Conservation (phyloP, 1,284 basidiomycete genomes). For the Mrakiaceae sp. region DNA sequence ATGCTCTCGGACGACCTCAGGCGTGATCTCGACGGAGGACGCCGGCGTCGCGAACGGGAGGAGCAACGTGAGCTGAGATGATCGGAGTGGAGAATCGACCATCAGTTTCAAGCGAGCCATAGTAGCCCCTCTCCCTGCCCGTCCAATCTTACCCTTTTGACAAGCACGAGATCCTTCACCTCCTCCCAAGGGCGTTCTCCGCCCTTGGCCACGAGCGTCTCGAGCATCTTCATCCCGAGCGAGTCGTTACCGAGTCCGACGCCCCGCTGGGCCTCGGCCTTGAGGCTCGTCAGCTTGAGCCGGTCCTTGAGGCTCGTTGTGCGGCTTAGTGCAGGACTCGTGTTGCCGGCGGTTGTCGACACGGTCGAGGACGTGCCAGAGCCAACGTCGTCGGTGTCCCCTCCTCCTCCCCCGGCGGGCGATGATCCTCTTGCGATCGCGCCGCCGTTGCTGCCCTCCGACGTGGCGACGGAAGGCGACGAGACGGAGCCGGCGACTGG, state of each 20-base stretch:
- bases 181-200: conserved; percentile 56
- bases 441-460: no score
- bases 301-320: conserved; percentile 25
- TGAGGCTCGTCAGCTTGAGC: conserved; percentile 65
- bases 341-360: not conserved
- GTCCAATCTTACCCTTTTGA: conserved; percentile 47
- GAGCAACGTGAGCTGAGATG: conserved; percentile 56
- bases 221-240: conserved; percentile 72
- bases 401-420: not conserved
- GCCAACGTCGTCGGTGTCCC: not conserved
- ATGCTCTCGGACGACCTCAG: conserved; percentile 68
- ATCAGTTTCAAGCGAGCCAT: no score
- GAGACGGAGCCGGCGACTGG: not conserved
- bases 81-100: not conserved
- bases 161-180: conserved; percentile 53
- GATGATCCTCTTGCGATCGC: not conserved
- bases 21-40: conserved; percentile 43
- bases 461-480: no score
- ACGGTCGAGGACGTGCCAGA: not conserved
- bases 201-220: conserved; percentile 57
- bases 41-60: conserved; percentile 51
- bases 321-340: not conserved
- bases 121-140: no score
- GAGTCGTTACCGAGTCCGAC: conserved; percentile 58
- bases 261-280: conserved; percentile 56